Percentiles rank a stretch among this genome's conserved stretches.
These are phyloP conservation scores for Alternaria incomplexa DNA, from an alignment of 2,329 filamentous ascomycete genomes.

Conservation along the genomic window DNA sequence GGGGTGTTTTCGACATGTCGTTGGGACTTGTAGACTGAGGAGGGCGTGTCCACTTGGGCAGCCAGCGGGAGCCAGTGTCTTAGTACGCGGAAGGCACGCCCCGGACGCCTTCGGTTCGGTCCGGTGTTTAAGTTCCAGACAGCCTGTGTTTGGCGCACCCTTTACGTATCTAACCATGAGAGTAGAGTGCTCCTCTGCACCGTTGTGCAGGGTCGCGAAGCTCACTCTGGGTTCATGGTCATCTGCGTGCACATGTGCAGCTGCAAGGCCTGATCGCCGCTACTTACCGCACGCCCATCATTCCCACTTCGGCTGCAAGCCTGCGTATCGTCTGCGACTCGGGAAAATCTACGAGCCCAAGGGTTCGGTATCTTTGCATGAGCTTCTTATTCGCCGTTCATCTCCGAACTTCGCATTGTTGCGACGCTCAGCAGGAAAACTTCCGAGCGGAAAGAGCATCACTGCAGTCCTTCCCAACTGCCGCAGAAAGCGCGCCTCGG, in stretches of 20 bases:
- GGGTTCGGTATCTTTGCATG: neutral
- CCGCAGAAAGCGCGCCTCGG: neutral
- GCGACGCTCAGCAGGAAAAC: neutral
- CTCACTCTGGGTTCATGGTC: neutral
- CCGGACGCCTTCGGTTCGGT: constrained; percentile 9
- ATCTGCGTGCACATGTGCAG: neutral
- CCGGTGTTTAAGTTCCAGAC: constrained; percentile 1
- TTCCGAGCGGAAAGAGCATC: neutral
- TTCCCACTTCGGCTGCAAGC: neutral
- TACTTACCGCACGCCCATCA: neutral
- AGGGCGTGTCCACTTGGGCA: neutral
- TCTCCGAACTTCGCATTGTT: neutral
- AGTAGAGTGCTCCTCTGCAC: neutral
- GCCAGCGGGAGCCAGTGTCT: neutral
- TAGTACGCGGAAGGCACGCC: constrained; percentile 11
- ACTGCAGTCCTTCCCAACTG: neutral
- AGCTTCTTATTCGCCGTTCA: neutral
- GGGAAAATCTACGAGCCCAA: neutral
- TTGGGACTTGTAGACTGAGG: neutral
- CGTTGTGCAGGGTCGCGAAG: neutral
- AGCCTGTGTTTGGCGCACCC: neutral
- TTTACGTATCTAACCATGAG: neutral
- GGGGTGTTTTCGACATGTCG: neutral
- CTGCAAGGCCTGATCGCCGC: neutral
- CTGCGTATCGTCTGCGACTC: neutral